Evolutionary conservation across 2,329 filamentous ascomycete genomes (phyloP), one percentile per base, ranked within the genome.

Genomic region (Aspergillus proliferans): DNA sequence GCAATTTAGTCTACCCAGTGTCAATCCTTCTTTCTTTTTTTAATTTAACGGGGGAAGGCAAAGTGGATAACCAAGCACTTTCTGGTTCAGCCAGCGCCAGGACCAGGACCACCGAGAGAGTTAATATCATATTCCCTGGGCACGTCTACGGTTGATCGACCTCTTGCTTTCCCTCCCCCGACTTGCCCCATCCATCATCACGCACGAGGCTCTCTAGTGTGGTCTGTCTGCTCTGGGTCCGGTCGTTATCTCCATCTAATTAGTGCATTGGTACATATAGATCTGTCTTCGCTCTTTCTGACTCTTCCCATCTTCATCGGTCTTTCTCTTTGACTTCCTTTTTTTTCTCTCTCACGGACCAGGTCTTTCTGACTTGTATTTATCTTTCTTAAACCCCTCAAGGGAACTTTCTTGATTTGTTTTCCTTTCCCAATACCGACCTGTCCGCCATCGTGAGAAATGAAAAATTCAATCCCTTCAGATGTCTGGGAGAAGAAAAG

Each of bases 401-500:
- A 30, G 26, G 10, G 10, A 12, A 12, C 26, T 30, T 4, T 28
- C 10, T 30, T 30, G 10, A 12, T 30, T 30, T 30, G 26, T 30
- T 30, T 30, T 30, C 10, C 26, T 30, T 28, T 30, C 26, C 9
- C 26, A 30, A 30, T 10, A 30, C 9, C 12, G 26, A 30, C 18
- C 38, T 40, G 18, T 19, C 38, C 18, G 7, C 6, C 26, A 21
- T 14, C 40, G 10, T 26, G 45, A 47, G 59, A 44, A 41, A 72
- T 72, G 70, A 72, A 72, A 58, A 70, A 63, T 40, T 68, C 69
- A 2, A 72, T 72, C 43, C 64, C 70, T 8, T 67, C 70, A 3
- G 69, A 71, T 46, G 65, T 72, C 30, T 72, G 70, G 70, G 70
- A 72, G 59, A 70, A 64, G 58, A 72, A 72, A 54, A 71, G 67